Base-by-base conservation (phyloP, 345 rosid genomes). In the Arabis alpina region DNA sequence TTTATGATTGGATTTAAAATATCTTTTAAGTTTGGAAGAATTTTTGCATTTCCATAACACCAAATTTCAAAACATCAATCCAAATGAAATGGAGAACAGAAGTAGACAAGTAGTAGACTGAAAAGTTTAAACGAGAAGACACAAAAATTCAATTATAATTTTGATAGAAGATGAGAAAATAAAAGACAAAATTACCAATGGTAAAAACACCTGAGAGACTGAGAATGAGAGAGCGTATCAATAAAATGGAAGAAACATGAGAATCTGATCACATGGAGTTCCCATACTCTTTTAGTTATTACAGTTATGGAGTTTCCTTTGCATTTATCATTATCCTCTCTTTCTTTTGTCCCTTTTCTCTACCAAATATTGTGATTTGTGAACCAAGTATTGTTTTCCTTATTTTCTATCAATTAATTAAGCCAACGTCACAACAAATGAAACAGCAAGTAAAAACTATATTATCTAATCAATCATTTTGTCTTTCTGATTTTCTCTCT, bases 271-370 rank as follows among this genome's bases (percentile, higher is more conserved):
- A 79, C 91, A 84, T 81, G 84, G 70, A 68, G 34, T 43, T 73
- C 8, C 77, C 77, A 70, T 32, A 48, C 66, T 28, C 28, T 78
- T 74, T 78, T 87, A 82, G 91, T 84, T 86, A 83, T 78, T 84
- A 75, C 84, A 47, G 86, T 84, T 81, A 75, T 52, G 76, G 68
- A 54, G 78, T 78, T 83, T 56, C 39, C 39, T 64, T 14, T 23
- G 32, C 74, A 70, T 70, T 32, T 32, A 34, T 34, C 37, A 59
- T 58, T 15, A 55, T 48, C 48, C 5, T 57, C 49, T 37, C 13
- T 68, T 13, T 45, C 72, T 68, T 56, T 47, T 34, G 37, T 47
- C 72, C 45, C 27, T 55, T 68, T 45, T 23, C 25, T 23, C 47
- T 44, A 39, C 8, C 62, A 72, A 45, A 37, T 40, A 6, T 19